A percentile compares a stretch with the other conserved stretches of the same genome.
These are phyloP conservation scores for Cucumis variabilis DNA, from an alignment of 331 rosid genomes.

Conservation along the genomic window DNA sequence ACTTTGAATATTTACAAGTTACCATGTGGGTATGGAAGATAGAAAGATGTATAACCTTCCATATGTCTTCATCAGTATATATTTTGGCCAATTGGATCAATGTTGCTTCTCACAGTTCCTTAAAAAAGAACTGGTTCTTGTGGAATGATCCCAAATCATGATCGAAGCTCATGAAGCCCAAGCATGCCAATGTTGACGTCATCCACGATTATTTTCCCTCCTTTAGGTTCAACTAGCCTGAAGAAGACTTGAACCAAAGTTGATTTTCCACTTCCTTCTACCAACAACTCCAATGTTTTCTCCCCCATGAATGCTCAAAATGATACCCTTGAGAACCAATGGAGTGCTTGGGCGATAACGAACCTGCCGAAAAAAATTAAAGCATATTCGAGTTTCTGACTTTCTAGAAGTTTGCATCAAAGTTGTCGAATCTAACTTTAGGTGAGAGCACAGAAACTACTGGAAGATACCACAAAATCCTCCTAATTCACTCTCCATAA, in stretches of 20 bases:
- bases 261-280: constrained; percentile 89
- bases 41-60: constrained; percentile 58
- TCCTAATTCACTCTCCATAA: constrained; percentile 3
- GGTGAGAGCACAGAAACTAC: background rate
- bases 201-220: constrained; percentile 77
- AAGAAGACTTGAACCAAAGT: constrained; percentile 90
- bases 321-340: constrained; percentile 87
- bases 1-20: background rate
- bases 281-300: constrained; percentile 94
- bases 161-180: constrained; percentile 92
- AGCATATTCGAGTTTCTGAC: constrained; percentile 24
- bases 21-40: background rate
- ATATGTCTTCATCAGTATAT: constrained; percentile 85
- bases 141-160: constrained; percentile 92
- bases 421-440: background rate
- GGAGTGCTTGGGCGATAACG: constrained; percentile 88
- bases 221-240: constrained; percentile 92
- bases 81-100: constrained; percentile 71
- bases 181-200: constrained; percentile 68
- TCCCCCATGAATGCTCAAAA: constrained; percentile 74
- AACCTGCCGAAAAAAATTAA: constrained; percentile 50
- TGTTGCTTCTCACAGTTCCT: constrained; percentile 87
- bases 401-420: background rate
- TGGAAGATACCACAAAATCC: background rate
- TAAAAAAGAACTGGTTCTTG: constrained; percentile 98